Conservation (phyloP, 495 filamentous ascomycete species). For the Cladorrhinum samala region DNA sequence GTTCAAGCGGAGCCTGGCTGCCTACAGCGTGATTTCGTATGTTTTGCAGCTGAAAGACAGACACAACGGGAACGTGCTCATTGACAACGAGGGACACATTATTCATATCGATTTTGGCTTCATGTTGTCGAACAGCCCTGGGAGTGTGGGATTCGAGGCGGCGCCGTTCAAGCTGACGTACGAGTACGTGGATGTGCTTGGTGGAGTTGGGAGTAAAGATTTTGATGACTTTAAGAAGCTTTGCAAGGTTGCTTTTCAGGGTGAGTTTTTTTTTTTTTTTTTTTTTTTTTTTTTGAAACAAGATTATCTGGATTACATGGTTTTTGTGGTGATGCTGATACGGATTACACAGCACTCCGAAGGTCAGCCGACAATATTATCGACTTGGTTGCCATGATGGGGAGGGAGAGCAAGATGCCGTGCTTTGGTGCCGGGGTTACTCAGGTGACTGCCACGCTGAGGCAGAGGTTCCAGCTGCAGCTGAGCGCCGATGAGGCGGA, state of each 20-base stretch:
- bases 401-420: constrained; percentile 66
- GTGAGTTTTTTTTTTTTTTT: constrained; percentile 28
- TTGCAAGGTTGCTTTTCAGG: constrained; percentile 71
- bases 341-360: constrained; percentile 49
- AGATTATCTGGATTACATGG: constrained; percentile 2
- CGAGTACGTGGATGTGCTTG: constrained; percentile 71
- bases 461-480: constrained; percentile 65
- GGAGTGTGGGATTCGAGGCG: constrained; percentile 69
- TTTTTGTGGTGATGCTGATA: too few relatives aligned
- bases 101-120: constrained; percentile 81
- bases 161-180: constrained; percentile 74
- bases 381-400: constrained; percentile 70
- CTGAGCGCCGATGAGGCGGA: constrained; percentile 68
- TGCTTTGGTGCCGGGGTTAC: constrained; percentile 61
- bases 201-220: constrained; percentile 54
- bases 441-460: constrained; percentile 54
- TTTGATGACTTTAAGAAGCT: constrained; percentile 62
- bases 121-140: constrained; percentile 74
- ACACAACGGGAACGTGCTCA: constrained; percentile 76
- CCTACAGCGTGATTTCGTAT: constrained; percentile 71
- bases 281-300: neutral
- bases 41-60: constrained; percentile 71
- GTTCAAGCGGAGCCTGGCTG: constrained; percentile 64
- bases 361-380: constrained; percentile 66
- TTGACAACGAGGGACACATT: constrained; percentile 72